Conservation (phyloP, 768 basidiomycete genomes). For the Tylopilus subfusipes region DNA sequence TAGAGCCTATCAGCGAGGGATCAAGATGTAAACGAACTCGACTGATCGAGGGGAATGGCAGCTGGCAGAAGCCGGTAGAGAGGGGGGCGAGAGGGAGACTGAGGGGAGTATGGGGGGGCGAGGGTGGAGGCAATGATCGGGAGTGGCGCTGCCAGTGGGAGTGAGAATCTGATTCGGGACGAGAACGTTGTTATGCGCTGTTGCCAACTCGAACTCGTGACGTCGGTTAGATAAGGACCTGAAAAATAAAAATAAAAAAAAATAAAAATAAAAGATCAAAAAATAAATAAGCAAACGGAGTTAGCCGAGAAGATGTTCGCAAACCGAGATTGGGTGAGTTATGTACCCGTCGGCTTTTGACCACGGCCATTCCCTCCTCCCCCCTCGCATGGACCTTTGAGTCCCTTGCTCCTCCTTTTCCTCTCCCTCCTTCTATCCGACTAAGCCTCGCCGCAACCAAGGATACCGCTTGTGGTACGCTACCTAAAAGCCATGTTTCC, state of each 20-base stretch:
- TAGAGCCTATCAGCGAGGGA: not conserved
- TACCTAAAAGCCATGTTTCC: not conserved
- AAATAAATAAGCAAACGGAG: conserved; percentile 19
- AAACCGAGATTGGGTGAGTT: conserved; percentile 17
- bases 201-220: conserved; percentile 12
- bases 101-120: not conserved
- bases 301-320: conserved; percentile 27
- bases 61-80: too few species aligned
- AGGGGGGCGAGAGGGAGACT: not conserved
- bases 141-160: conserved; percentile 15
- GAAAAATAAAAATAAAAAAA: conserved; percentile 1
- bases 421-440: conserved; percentile 34
- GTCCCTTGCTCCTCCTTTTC: conserved; percentile 23
- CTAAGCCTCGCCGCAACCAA: conserved; percentile 46
- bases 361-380: conserved; percentile 23
- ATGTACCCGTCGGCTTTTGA: conserved; percentile 32
- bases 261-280: conserved; percentile 1
- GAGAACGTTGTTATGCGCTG: conserved; percentile 5
- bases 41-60: conserved; percentile 9
- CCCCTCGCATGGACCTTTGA: conserved; percentile 37
- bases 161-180: conserved; percentile 5
- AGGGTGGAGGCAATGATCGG: conserved; percentile 15
- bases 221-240: conserved; percentile 29
- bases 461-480: conserved; percentile 51
- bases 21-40: not conserved